These are phyloP conservation scores for Calonectria honghensis DNA, from an alignment of 2,329 filamentous ascomycete species.

Conservation along the genomic window DNA sequence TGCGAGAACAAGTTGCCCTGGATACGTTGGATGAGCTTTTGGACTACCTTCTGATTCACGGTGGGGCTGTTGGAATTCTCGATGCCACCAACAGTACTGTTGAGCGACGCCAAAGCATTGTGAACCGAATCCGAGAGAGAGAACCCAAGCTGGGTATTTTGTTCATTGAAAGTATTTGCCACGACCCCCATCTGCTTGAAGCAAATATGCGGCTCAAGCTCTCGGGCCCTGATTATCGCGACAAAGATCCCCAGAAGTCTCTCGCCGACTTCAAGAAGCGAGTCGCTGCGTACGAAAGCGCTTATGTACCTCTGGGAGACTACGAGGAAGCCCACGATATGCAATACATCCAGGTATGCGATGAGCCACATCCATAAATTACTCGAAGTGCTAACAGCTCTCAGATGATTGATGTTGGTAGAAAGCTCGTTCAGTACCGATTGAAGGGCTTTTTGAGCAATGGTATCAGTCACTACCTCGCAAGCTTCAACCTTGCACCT, in stretches of 20 bases:
- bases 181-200: conserved; percentile 88
- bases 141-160: conserved; percentile 93
- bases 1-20: conserved; percentile 93
- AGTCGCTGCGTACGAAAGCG: conserved; percentile 94
- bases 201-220: conserved; percentile 98
- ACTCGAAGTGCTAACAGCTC: conserved; percentile 51
- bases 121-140: conserved; percentile 86
- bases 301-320: conserved; percentile 91
- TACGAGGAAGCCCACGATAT: conserved; percentile 94
- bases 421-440: conserved; percentile 93
- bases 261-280: conserved; percentile 94
- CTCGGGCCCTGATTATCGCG: conserved; percentile 95
- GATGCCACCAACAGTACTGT: conserved; percentile 98
- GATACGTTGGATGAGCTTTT: conserved; percentile 94
- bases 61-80: conserved; percentile 93
- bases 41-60: conserved; percentile 88
- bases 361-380: not conserved
- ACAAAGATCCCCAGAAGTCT: conserved; percentile 90
- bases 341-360: conserved; percentile 87
- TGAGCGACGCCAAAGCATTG: conserved; percentile 86
- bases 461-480: conserved; percentile 94
- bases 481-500: conserved; percentile 97
- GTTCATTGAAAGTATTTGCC: conserved; percentile 96
- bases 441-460: conserved; percentile 94
- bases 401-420: conserved; percentile 95